Evolutionary conservation across 2,329 filamentous ascomycete genomes (phyloP).

Genomic region (Lasiodiplodia hormozganensis): DNA sequence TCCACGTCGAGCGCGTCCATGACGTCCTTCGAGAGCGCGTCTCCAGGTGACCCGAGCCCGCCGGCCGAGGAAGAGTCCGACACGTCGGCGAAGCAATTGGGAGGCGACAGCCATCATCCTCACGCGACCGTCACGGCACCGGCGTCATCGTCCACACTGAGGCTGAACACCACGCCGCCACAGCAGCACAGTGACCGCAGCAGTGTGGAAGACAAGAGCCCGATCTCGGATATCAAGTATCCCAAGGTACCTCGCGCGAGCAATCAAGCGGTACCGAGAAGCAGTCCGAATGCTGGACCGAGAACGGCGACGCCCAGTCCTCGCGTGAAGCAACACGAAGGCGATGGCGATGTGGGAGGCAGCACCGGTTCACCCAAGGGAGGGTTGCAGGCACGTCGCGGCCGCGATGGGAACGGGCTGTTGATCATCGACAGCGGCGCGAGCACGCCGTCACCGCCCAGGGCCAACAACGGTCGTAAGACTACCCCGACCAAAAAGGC

Average conservation of each 20-base stretch:
- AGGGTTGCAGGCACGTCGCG: conserved; percentile 41
- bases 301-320: conserved; percentile 19
- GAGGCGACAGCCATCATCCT: conserved; percentile 42
- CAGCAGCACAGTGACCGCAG: not conserved
- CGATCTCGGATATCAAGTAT: conserved; percentile 52
- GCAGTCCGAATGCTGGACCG: not conserved
- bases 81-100: conserved; percentile 26
- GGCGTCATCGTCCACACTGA: not conserved
- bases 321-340: not conserved
- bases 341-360: not conserved
- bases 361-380: not conserved
- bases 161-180: not conserved
- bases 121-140: conserved; percentile 45
- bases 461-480: conserved; percentile 35
- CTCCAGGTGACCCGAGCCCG: conserved; percentile 48
- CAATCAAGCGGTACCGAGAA: conserved; percentile 53
- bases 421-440: conserved; percentile 42
- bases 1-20: conserved; percentile 38
- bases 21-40: conserved; percentile 56
- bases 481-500: not conserved
- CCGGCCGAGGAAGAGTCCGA: conserved; percentile 53
- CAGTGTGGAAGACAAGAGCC: not conserved
- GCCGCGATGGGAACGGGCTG: conserved; percentile 43
- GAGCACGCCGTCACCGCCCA: conserved; percentile 16
- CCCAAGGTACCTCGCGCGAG: conserved; percentile 56